Conservation (phyloP, 192 early-diverging fungal genomes). For the Piromyces finnis region DNA sequence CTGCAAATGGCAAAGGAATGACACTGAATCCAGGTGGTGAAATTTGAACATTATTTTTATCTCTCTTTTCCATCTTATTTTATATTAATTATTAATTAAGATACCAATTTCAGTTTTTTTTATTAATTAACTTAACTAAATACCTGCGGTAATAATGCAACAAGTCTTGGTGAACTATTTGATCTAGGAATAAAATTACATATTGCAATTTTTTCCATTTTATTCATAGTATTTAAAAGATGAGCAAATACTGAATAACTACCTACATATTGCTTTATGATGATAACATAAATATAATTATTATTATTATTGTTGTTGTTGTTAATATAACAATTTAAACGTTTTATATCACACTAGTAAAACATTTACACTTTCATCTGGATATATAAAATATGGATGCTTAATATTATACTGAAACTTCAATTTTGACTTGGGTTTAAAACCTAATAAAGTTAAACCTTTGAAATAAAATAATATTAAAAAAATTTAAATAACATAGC, state of each 20-base stretch:
- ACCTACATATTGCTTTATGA: constrained; percentile 30
- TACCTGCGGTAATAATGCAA: constrained; percentile 54
- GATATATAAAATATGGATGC: constrained; percentile 51
- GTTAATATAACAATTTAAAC: too few species aligned
- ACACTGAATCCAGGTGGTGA: constrained; percentile 47
- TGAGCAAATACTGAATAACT: constrained; percentile 53
- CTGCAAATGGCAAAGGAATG: constrained; percentile 51
- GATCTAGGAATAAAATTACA: constrained; percentile 37
- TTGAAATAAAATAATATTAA: constrained; percentile 5
- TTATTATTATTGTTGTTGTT: not conserved
- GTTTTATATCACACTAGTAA: not conserved
- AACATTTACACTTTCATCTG: constrained; percentile 58
- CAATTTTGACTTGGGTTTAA: constrained; percentile 28
- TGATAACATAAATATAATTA: not conserved
- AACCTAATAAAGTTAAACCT: constrained; percentile 51
- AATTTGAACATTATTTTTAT: constrained; percentile 18
- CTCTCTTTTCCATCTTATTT: constrained; percentile 20
- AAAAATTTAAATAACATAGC: too few species aligned
- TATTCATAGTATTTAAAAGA: constrained; percentile 33
- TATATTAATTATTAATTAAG: not conserved
- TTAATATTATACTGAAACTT: constrained; percentile 38
- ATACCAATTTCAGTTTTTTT: too few species aligned
- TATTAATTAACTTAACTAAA: not conserved
- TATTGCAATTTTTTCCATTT: constrained; percentile 42
- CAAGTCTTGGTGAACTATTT: constrained; percentile 29